These are phyloP conservation scores for Amaranthus hypochondriacus DNA, from an alignment of 148 eudicot genomes.

Conservation along the genomic window DNA sequence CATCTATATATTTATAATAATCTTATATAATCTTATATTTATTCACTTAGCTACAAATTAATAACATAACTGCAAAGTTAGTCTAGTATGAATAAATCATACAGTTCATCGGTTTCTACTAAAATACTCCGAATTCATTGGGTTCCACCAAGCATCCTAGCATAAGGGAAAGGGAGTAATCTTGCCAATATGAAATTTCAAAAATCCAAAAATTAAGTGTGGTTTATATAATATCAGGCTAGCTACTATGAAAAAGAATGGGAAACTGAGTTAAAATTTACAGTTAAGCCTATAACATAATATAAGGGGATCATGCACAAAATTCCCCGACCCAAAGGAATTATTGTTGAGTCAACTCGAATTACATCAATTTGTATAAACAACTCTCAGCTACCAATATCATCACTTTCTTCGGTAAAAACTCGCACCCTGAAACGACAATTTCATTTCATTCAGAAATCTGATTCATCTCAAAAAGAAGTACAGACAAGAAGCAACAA, in stretches of 20 bases:
- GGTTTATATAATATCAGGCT: conserved; percentile 1
- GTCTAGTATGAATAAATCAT: no score
- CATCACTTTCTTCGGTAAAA: background rate
- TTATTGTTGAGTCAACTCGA: conserved; percentile 1
- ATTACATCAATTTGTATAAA: conserved; percentile 7
- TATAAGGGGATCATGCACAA: conserved; percentile 14
- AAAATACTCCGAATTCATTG: no score
- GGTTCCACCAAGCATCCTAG: no score
- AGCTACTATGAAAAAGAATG: background rate
- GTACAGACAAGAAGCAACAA: background rate
- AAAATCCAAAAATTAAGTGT: conserved; percentile 3
- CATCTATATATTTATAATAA: no score
- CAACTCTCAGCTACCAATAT: conserved; percentile 4
- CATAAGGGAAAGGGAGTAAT: no score
- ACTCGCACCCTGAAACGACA: conserved; percentile 14
- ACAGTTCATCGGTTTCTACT: no score
- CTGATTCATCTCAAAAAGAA: background rate
- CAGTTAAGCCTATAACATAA: conserved; percentile 11
- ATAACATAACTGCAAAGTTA: no score
- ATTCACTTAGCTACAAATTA: no score
- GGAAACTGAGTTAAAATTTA: conserved; percentile 16
- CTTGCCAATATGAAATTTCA: no score
- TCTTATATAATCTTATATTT: no score
- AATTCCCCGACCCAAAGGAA: conserved; percentile 21
- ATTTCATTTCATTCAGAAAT: background rate